Evolutionary conservation across 2,329 filamentous ascomycete species (phyloP).

Genomic region (Talaromyces sp.): DNA sequence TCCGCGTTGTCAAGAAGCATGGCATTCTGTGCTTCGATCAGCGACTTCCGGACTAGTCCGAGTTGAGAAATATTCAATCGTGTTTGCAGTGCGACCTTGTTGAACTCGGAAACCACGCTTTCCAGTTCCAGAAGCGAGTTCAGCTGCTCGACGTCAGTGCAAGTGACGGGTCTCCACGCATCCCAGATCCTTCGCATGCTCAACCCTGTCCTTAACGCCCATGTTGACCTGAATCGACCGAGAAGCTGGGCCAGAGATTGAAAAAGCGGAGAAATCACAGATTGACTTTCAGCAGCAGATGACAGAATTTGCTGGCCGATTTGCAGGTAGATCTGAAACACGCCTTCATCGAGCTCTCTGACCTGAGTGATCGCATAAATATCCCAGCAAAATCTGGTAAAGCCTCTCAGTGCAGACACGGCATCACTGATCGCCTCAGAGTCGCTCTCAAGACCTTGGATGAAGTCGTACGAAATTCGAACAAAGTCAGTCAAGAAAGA

Average conservation of each 20-base stretch:
- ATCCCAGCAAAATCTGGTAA: constrained; percentile 51
- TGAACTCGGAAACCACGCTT: constrained; percentile 37
- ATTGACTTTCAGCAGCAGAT: constrained; percentile 33
- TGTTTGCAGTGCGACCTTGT: constrained; percentile 37
- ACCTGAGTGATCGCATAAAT: constrained; percentile 46
- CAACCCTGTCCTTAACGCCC: constrained; percentile 71
- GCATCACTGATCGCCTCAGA: constrained; percentile 28
- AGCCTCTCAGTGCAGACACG: constrained; percentile 30
- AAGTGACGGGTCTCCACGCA: constrained; percentile 62
- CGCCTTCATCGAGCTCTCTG: constrained; percentile 51
- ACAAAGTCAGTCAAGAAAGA: constrained; percentile 40
- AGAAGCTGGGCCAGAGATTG: constrained; percentile 35
- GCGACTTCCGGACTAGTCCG: constrained; percentile 37
- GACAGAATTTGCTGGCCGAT: constrained; percentile 37
- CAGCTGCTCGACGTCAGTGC: constrained; percentile 38
- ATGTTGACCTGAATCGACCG: constrained; percentile 64
- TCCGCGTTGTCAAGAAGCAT: constrained; percentile 39
- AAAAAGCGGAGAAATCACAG: constrained; percentile 30
- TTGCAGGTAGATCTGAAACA: constrained; percentile 56
- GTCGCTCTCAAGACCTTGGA: constrained; percentile 32
- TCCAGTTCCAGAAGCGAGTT: constrained; percentile 38
- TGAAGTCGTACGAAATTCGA: constrained; percentile 36
- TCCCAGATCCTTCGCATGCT: constrained; percentile 81
- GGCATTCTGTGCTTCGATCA: constrained; percentile 40
- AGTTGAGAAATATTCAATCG: constrained; percentile 38